phyloP scores from a whole-genome alignment of 352 stramenopile genomes.

The Blastocystis hominis region DNA sequence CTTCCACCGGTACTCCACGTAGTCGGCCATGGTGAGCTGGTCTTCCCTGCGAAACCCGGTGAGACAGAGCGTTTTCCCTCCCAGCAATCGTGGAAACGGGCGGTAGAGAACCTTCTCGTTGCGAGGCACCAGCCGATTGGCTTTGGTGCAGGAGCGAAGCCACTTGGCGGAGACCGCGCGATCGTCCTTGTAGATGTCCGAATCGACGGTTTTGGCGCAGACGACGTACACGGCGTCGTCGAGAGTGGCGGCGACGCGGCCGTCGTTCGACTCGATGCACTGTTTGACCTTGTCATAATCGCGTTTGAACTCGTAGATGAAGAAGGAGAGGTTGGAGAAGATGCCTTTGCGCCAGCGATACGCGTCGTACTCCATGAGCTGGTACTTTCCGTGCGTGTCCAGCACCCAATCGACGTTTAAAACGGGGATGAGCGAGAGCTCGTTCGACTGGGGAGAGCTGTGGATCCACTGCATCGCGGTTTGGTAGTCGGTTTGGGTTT shows the following conservation, averaged over 20 bases:
- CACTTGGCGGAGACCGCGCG: slow-evolving; percentile 19
- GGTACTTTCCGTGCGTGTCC: slow-evolving; percentile 10
- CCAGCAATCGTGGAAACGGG: neutral
- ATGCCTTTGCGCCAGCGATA: slow-evolving; percentile 10
- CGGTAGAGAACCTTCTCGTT: neutral
- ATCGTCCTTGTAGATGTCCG: slow-evolving; percentile 45
- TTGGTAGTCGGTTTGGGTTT: slow-evolving; percentile 33
- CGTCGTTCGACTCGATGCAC: slow-evolving; percentile 36
- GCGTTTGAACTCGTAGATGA: slow-evolving; percentile 36
- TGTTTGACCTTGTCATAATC: neutral
- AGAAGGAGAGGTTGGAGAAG: slow-evolving; percentile 53
- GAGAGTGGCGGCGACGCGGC: neutral
- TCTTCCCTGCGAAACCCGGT: slow-evolving; percentile 23
- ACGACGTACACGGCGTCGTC: slow-evolving; percentile 2
- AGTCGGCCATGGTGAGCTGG: slow-evolving; percentile 1
- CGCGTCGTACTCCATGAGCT: neutral
- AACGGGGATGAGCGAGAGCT: slow-evolving; percentile 1
- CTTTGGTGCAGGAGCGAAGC: slow-evolving; percentile 6
- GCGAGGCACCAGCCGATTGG: slow-evolving; percentile 1
- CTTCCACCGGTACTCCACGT: neutral
- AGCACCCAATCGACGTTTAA: slow-evolving; percentile 34
- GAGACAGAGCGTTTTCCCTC: neutral
- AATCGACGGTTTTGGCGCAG: slow-evolving; percentile 35
- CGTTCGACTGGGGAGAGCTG: neutral
- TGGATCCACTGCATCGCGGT: neutral